Base-by-base conservation (phyloP, 192 early-diverging fungal genomes). In the Gorgonomyces haynaldii region DNA sequence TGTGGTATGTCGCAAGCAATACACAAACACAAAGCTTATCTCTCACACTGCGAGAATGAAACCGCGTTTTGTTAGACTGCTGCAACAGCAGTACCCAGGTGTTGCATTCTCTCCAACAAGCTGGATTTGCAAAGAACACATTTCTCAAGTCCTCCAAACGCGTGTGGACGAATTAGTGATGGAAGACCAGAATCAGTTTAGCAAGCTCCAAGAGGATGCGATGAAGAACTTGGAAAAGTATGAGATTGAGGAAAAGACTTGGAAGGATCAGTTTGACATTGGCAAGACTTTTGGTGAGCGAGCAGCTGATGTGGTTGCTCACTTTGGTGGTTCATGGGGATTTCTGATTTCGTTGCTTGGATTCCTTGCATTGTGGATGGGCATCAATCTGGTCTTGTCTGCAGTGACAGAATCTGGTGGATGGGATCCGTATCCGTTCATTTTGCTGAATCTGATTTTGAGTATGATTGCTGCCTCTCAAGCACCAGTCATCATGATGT, bases 401-500 rank as follows among this genome's bases (percentile, higher is more conserved):
- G 32, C 2, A 20, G 42, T 28, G 25, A n/a, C 1, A n/a, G 32
- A 22, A 16, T 40, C 24, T 7, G n/a, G 26, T 22, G 37, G 42
- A 2, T 70, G 56, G 56, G 62, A 66, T 41, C 51, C 57, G 12
- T 70, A 58, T 29, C 68, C 68, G 10, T 70, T 62, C 49, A 66
- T 60, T 30, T 42, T 70, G 2, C 59, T 70, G 17, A 70, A 70
- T 43, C 41, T 70, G 40, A 50, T 70, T 23, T 40, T 70, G 37
- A 51, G 45, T 17, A 58, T 51, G 41, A n/a, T 70, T 24, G 68
- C 68, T 13, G 62, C 63, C 10, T 40, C 59, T 15, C 68, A 70
- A 52, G 68, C 60, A n/a, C 68, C 68, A 23, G 46, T 70, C 27
- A 70, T 70, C 39, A 70, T 70, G 68, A 70, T 70, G 68, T 62